These are phyloP conservation scores for Helotiales sp. DNA, from an alignment of 2,329 filamentous ascomycete genomes.

Conservation along the genomic window DNA sequence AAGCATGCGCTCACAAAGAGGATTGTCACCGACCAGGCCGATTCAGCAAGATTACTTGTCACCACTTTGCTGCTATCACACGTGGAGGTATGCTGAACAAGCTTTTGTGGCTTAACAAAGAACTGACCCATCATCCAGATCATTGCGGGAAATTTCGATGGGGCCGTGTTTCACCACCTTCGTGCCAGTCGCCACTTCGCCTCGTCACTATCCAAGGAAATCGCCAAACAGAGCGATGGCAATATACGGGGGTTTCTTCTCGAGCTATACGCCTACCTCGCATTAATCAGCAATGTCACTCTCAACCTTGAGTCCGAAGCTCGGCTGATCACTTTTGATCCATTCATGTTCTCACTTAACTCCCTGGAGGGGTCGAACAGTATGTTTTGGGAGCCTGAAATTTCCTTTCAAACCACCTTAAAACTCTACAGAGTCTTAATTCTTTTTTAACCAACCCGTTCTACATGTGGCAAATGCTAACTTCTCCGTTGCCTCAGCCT, in stretches of 20 bases:
- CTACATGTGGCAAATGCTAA: background rate
- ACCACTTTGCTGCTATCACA: background rate
- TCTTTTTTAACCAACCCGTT: too few species aligned
- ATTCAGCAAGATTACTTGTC: background rate
- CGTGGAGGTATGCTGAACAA: background rate
- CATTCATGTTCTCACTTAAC: background rate
- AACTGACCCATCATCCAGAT: background rate
- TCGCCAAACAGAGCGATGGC: background rate
- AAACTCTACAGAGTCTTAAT: too few species aligned
- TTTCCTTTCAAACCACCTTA: background rate
- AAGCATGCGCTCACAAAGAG: background rate
- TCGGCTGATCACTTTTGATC: background rate
- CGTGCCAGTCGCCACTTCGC: constrained; percentile 10
- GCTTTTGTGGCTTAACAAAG: background rate
- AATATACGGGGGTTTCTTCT: background rate
- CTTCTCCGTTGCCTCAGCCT: background rate
- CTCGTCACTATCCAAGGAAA: background rate
- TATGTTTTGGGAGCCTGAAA: too few species aligned
- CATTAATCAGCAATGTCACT: background rate
- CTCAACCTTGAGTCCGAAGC: background rate
- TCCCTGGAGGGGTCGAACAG: background rate
- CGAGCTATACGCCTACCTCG: background rate
- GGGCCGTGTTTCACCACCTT: background rate
- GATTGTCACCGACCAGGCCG: background rate
- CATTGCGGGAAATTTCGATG: background rate